A percentile compares a stretch with the other conserved stretches of the same genome.
Evolutionary conservation across 1,139 yeast species (phyloP).

Genomic region (Kurtzmaniella quercitrusa): DNA sequence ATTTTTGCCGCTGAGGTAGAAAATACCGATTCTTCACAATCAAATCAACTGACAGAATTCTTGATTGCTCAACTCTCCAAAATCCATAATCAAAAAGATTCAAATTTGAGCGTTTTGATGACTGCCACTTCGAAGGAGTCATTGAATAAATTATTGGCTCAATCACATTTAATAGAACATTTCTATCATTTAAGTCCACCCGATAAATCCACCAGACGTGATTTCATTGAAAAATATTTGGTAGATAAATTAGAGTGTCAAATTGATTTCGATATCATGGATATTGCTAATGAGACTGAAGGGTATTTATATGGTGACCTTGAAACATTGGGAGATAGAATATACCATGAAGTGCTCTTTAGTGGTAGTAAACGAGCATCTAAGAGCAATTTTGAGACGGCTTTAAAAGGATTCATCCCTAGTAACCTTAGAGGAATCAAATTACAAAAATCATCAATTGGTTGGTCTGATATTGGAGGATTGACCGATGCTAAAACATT

Average conservation of each 20-base stretch:
- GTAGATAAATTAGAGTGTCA: conserved; percentile 23
- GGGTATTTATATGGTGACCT: conserved; percentile 87
- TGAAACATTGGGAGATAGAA: conserved; percentile 66
- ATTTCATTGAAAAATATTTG: conserved; percentile 48
- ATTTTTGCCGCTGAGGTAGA: conserved; percentile 71
- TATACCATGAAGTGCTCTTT: conserved; percentile 62
- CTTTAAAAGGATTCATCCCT: conserved; percentile 70
- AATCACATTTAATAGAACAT: conserved; percentile 69
- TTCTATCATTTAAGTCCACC: conserved; percentile 65
- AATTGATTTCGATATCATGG: conserved; percentile 53
- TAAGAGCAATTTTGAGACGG: conserved; percentile 44
- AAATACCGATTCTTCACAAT: conserved; percentile 56
- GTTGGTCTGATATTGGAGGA: conserved; percentile 92
- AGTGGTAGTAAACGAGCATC: conserved; percentile 16
- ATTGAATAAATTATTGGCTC: conserved; percentile 56
- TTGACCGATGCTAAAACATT: conserved; percentile 69
- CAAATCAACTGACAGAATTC: conserved; percentile 55
- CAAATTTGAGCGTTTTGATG: conserved; percentile 51
- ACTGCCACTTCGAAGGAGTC: conserved; percentile 64
- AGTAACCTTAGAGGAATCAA: conserved; percentile 84
- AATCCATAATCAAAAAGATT: conserved; percentile 33
- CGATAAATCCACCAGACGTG: conserved; percentile 54
- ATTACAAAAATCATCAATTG: conserved; percentile 67
- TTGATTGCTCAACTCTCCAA: conserved; percentile 36
- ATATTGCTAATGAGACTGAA: conserved; percentile 76